A percentile compares a stretch with the other conserved stretches of the same genome.
Evolutionary conservation across 108 stramenopile species (phyloP).

Genomic region (Nitzschia palea): DNA sequence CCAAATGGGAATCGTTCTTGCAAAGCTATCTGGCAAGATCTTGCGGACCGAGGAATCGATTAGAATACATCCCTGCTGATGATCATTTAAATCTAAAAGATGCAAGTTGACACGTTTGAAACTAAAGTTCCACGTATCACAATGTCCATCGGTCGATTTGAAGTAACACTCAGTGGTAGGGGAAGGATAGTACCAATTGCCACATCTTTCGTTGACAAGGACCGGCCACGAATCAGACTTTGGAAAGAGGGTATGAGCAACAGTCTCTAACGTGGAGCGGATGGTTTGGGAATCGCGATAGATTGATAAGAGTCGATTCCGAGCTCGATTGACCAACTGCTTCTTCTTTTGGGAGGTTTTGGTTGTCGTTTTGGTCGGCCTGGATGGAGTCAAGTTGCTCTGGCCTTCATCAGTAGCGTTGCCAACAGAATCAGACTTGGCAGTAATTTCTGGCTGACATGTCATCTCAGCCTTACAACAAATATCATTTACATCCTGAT

Average conservation of each 20-base stretch:
- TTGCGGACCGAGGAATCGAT: slow-evolving; percentile 74
- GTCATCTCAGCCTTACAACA: too few species aligned
- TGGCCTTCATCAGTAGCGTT: too few species aligned
- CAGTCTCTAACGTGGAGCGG: neutral
- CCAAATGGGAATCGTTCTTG: slow-evolving; percentile 81
- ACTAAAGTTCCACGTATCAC: slow-evolving; percentile 49
- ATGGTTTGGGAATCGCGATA: slow-evolving; percentile 26
- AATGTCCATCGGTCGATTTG: slow-evolving; percentile 83
- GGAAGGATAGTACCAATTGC: slow-evolving; percentile 60
- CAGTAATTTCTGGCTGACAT: too few species aligned
- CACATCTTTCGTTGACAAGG: slow-evolving; percentile 64
- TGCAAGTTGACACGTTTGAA: slow-evolving; percentile 66
- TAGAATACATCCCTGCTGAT: slow-evolving; percentile 34
- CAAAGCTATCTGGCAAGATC: slow-evolving; percentile 66
- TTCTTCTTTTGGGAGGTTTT: slow-evolving; percentile 4
- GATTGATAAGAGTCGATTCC: slow-evolving; percentile 45
- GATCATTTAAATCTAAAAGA: slow-evolving; percentile 33
- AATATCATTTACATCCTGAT: too few species aligned
- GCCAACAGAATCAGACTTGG: too few species aligned
- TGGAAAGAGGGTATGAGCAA: neutral
- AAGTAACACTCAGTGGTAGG: slow-evolving; percentile 46
- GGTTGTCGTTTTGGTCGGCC: too few species aligned
- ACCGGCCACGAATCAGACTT: slow-evolving; percentile 29
- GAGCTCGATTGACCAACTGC: slow-evolving; percentile 35
- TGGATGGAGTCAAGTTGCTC: too few species aligned